Evolutionary conservation across 2,329 filamentous ascomycete genomes (phyloP), one percentile per base, ranked within the genome.

Genomic region (Trichoderma koningiopsis): DNA sequence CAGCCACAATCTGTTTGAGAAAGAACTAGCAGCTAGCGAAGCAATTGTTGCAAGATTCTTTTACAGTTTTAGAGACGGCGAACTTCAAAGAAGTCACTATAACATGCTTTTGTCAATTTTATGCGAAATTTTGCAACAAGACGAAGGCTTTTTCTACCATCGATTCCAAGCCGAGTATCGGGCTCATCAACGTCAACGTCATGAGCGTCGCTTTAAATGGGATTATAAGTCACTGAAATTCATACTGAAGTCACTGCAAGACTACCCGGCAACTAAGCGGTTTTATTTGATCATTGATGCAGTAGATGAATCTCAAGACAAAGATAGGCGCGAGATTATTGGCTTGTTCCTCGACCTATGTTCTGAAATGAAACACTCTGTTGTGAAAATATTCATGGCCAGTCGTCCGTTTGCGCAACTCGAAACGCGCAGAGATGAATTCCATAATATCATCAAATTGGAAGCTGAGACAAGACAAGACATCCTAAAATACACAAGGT

Each of bases 31-130:
- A 0, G 27, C 59, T 14, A 16, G 22, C 1, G 0, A 16, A 13
- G 27, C 40, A 3, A 19, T 62, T 8, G 40, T 62, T 3, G 59
- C 59, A 24, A 52, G 16, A 19, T 62, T 52, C 59, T 62, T 62
- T 24, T 62, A 62, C 4, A 62, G 59, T 2, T 35, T 35, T 8
- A 47, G 59, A 52, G 59, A 62, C 0, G 59, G 59, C 7, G 59
- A 62, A 2, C 29, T 11, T 16, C 59, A 62, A n/a, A 16, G 43
- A 6, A 52, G 40, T 4, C 59, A 62, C 19, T 52, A 19, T 11
- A 62, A 19, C n/a, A 62, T 62, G 59, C 59, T 62, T 33, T n/a
- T 24, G 1, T 24, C 59, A 0, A n/a, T 62, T 33, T 19, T 62
- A 6, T 2, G 52, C 1, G 43, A 62, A 1, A 62, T 62, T 5